Conservation (phyloP, 179 eudicot species). For the Pouteria campechiana region DNA sequence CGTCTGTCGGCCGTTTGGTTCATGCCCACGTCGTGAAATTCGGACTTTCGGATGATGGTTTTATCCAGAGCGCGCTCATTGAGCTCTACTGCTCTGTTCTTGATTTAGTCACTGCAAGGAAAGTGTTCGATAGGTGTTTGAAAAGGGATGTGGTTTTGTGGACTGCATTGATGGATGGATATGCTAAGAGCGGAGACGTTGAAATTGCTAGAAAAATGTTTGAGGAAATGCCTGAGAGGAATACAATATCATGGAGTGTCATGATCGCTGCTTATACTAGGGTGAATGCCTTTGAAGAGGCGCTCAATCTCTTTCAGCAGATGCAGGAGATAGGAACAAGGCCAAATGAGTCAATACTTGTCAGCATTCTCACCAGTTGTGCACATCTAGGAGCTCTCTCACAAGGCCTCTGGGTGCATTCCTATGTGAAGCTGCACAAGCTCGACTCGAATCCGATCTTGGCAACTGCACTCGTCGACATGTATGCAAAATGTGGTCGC, state of each 20-base stretch:
- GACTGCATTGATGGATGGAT: conserved; percentile 28
- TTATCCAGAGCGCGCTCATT: conserved; percentile 20
- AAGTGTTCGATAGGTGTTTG: conserved; percentile 23
- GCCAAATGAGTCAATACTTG: conserved; percentile 28
- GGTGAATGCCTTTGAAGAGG: conserved; percentile 16
- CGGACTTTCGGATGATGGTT: conserved; percentile 18
- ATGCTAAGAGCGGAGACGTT: conserved; percentile 23
- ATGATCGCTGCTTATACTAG: conserved; percentile 25
- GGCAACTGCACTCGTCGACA: conserved; percentile 35
- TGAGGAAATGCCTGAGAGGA: conserved; percentile 33
- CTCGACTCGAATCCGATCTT: conserved; percentile 17
- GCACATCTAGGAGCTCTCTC: conserved; percentile 31
- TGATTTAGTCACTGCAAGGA: conserved; percentile 12
- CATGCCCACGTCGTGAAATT: conserved; percentile 22
- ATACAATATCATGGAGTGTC: conserved; percentile 28
- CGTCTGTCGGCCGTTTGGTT: conserved; percentile 10
- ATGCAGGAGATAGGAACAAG: conserved; percentile 19
- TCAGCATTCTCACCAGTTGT: conserved; percentile 29
- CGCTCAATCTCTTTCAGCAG: conserved; percentile 8
- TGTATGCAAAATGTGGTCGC: conserved; percentile 33
- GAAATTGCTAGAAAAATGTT: conserved; percentile 19
- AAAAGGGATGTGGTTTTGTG: conserved; percentile 26
- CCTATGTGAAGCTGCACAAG: conserved; percentile 12
- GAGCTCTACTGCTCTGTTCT: conserved; percentile 17
- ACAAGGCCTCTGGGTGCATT: conserved; percentile 33